A percentile compares a stretch with the other conserved stretches of the same genome.
These are phyloP conservation scores for Suillus bovinus DNA, from an alignment of 768 basidiomycete genomes.

Conservation along the genomic window DNA sequence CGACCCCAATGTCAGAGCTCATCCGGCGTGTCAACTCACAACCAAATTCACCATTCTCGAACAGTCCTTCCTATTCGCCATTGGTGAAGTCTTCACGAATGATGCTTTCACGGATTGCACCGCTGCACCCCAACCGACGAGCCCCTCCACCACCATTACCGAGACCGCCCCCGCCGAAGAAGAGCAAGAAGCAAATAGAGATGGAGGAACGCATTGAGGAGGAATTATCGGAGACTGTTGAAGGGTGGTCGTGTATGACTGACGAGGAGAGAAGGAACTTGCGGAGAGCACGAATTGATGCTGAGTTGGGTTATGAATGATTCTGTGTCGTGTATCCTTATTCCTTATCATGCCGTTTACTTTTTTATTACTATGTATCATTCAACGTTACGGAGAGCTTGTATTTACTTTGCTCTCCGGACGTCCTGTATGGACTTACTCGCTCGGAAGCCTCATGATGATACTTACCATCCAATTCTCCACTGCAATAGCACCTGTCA, in stretches of 20 bases:
- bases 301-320: conserved; percentile 51
- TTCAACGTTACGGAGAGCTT: neutral
- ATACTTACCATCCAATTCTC: too few relatives aligned
- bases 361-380: neutral
- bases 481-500: too few relatives aligned
- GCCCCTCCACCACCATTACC: conserved; percentile 67
- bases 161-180: conserved; percentile 68
- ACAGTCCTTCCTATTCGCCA: conserved; percentile 53
- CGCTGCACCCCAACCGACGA: conserved; percentile 70
- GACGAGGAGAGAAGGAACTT: conserved; percentile 45
- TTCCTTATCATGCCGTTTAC: neutral
- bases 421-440: neutral
- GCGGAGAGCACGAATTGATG: conserved; percentile 60
- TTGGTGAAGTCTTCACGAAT: conserved; percentile 64
- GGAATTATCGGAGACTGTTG: conserved; percentile 71
- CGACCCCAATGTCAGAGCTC: too few relatives aligned
- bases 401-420: neutral
- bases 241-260: conserved; percentile 54
- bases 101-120: conserved; percentile 67
- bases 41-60: too few relatives aligned
- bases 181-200: conserved; percentile 77
- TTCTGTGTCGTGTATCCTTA: neutral
- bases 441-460: too few relatives aligned
- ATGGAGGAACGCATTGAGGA: conserved; percentile 35
- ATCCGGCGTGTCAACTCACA: too few relatives aligned